Conservation (phyloP, 345 rosid genomes). For the Anacardium occidentale region DNA sequence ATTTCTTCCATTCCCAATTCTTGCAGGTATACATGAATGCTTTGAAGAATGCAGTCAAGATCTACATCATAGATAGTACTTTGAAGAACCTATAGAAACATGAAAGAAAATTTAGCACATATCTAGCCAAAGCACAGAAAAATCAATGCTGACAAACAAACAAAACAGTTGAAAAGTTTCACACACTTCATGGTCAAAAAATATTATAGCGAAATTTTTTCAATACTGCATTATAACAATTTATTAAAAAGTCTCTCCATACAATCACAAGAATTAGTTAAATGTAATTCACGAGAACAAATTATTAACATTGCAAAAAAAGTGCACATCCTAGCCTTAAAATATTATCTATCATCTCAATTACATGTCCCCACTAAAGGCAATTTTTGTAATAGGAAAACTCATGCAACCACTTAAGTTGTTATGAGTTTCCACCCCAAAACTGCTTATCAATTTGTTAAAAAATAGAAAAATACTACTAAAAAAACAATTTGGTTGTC, state of each 20-base stretch:
- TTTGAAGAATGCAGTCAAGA: slow-evolving; percentile 95
- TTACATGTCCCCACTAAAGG: no score
- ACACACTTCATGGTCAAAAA: no score
- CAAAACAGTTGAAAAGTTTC: no score
- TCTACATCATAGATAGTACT: slow-evolving; percentile 96
- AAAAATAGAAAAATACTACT: background rate
- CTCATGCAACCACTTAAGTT: background rate
- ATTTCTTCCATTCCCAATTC: slow-evolving; percentile 99
- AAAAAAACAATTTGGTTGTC: background rate
- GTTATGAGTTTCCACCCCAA: no score
- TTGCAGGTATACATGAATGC: slow-evolving; percentile 94
- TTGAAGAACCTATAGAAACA: slow-evolving; percentile 74
- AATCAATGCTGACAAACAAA: no score
- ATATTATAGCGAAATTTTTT: no score
- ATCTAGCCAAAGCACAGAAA: background rate
- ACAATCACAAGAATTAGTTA: background rate
- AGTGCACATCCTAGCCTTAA: background rate
- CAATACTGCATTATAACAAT: background rate
- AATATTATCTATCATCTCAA: background rate
- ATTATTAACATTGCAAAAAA: background rate
- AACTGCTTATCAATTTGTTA: background rate
- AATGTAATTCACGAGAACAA: background rate
- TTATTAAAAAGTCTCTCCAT: background rate
- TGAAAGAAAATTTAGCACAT: slow-evolving; percentile 5
- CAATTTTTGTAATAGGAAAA: background rate